Percentiles rank a stretch among this genome's conserved stretches.
phyloP scores from a whole-genome alignment of 176 grass and related monocot species.

The Elymus sibiricus region DNA sequence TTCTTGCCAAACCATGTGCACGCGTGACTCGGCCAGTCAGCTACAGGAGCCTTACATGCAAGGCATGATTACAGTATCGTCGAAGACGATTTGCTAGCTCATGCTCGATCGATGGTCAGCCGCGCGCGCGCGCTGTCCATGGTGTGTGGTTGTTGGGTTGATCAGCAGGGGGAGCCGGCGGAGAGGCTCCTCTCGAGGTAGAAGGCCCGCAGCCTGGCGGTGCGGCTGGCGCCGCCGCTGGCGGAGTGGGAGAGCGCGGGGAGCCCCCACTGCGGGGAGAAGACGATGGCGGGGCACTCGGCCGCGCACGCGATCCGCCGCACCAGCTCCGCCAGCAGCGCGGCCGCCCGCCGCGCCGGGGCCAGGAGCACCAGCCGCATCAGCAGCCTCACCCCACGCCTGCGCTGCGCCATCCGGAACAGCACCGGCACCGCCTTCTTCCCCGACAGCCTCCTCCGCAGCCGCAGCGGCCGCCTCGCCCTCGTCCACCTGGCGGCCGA shows the following conservation, averaged over 20 bases:
- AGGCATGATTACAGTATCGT: conserved; percentile 1
- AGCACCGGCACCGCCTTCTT: neutral
- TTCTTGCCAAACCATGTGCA: conserved; percentile 31
- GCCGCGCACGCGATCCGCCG: conserved; percentile 34
- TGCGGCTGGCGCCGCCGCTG: conserved; percentile 31
- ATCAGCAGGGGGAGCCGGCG: conserved; percentile 39
- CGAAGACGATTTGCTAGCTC: neutral
- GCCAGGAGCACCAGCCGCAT: conserved; percentile 40
- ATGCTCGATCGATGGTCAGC: neutral
- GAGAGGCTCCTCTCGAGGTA: conserved; percentile 56
- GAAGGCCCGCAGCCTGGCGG: conserved; percentile 30
- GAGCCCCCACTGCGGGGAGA: conserved; percentile 78
- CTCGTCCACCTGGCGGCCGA: neutral
- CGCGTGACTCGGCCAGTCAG: neutral
- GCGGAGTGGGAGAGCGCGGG: conserved; percentile 59
- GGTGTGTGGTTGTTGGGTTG: neutral
- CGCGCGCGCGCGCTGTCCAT: neutral
- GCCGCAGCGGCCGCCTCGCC: conserved; percentile 33
- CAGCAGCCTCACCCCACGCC: conserved; percentile 22
- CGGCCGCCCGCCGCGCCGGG: conserved; percentile 48
- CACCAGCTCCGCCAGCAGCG: conserved; percentile 54
- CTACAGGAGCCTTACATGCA: neutral
- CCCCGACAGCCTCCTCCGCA: conserved; percentile 17
- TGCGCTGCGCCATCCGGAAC: conserved; percentile 9
- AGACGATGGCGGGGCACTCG: conserved; percentile 59